A percentile compares a stretch with the other conserved stretches of the same genome.
Conservation (phyloP, 495 filamentous ascomycete genomes). For the Tricharina praecox region DNA sequence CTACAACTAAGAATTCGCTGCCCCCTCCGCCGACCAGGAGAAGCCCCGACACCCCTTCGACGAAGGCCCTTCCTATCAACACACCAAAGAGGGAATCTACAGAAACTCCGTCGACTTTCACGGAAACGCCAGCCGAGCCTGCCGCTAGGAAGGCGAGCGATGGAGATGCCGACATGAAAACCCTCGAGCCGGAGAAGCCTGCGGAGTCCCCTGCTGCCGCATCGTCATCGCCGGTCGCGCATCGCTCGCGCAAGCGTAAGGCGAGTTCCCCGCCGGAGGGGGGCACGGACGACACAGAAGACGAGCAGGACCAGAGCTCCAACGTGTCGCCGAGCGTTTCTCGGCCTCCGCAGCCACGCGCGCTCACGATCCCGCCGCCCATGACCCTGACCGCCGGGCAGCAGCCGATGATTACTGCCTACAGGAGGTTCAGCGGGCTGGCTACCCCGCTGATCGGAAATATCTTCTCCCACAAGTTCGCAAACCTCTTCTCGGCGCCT, state of each 20-base stretch:
- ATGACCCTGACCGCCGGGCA: conserved; percentile 17
- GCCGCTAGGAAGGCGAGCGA: background rate
- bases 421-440: conserved; percentile 25
- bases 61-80: too few species aligned
- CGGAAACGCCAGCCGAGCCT: background rate
- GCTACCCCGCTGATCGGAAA: conserved; percentile 61
- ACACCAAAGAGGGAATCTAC: too few species aligned
- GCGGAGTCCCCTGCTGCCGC: background rate
- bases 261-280: background rate
- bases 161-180: background rate
- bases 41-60: too few species aligned
- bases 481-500: conserved; percentile 69
- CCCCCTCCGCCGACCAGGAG: too few species aligned
- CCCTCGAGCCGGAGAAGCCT: background rate
- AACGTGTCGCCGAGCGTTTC: background rate
- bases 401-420: conserved; percentile 25
- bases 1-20: background rate
- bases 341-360: background rate
- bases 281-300: background rate
- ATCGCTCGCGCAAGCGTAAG: background rate
- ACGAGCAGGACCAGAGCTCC: background rate
- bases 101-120: background rate
- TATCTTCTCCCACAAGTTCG: conserved; percentile 69
- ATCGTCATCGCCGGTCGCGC: background rate
- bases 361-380: conserved; percentile 22